phyloP scores from a whole-genome alignment of 768 basidiomycete genomes.

The Kwoniella europaea region DNA sequence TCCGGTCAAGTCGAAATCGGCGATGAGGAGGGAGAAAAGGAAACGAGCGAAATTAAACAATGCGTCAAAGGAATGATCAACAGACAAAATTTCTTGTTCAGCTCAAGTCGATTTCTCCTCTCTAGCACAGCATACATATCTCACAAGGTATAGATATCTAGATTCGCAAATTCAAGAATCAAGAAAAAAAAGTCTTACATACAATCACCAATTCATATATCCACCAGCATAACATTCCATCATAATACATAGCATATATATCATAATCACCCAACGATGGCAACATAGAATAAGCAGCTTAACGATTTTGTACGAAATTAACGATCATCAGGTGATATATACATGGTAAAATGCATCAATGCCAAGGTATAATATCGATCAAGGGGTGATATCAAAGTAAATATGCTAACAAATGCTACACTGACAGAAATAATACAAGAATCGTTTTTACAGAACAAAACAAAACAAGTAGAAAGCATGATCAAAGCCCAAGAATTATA shows the following conservation, averaged over 20 bases:
- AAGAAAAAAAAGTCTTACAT: background rate
- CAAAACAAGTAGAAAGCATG: constrained; percentile 1
- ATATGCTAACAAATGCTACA: constrained; percentile 1
- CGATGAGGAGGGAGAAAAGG: constrained; percentile 30
- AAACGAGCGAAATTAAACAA: constrained; percentile 27
- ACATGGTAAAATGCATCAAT: too few species aligned
- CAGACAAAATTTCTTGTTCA: background rate
- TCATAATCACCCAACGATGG: background rate
- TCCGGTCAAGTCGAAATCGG: constrained; percentile 13
- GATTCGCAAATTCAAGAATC: too few species aligned
- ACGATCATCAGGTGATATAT: too few species aligned
- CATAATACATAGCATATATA: constrained; percentile 11
- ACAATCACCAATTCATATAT: background rate
- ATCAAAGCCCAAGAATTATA: constrained; percentile 5
- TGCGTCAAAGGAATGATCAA: background rate
- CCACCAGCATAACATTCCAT: background rate
- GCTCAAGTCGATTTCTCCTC: background rate
- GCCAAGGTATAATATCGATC: too few species aligned
- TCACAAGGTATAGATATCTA: too few species aligned
- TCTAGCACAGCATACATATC: background rate
- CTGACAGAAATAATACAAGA: background rate
- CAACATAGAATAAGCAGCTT: too few species aligned
- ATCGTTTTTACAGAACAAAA: constrained; percentile 2
- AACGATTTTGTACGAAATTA: too few species aligned
- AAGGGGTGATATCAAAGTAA: background rate